Conservation (phyloP, 2,329 filamentous ascomycete genomes). For the Alternaria panax region DNA sequence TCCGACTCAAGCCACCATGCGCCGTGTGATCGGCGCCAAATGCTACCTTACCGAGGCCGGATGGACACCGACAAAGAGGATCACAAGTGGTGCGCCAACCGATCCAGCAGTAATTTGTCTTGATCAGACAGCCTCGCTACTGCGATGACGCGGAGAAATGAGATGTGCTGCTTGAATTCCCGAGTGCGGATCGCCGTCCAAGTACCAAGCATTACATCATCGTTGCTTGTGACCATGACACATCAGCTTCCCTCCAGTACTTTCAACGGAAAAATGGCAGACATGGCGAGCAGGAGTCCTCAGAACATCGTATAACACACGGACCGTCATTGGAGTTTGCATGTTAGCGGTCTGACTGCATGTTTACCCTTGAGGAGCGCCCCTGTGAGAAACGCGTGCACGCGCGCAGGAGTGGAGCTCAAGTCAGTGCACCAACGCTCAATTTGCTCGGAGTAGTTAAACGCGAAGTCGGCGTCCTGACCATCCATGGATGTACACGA, state of each 20-base stretch:
- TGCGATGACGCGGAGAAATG: conserved; percentile 30
- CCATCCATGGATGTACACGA: neutral
- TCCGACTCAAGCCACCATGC: conserved; percentile 26
- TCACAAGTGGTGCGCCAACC: conserved; percentile 29
- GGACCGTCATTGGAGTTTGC: conserved; percentile 2
- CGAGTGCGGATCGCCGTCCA: conserved; percentile 17
- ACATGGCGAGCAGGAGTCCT: neutral
- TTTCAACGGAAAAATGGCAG: neutral
- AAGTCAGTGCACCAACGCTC: conserved; percentile 14
- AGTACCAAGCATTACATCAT: conserved; percentile 33
- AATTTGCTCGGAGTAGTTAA: conserved; percentile 9
- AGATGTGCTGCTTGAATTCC: conserved; percentile 11
- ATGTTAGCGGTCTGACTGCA: conserved; percentile 11
- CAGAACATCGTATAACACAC: conserved; percentile 6
- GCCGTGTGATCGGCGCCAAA: conserved; percentile 39
- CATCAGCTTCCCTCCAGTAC: neutral
- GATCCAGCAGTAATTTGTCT: conserved; percentile 12
- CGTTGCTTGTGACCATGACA: conserved; percentile 6
- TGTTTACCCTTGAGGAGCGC: conserved; percentile 8
- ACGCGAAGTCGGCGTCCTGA: conserved; percentile 3
- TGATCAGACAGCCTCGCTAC: conserved; percentile 21
- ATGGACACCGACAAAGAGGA: conserved; percentile 36
- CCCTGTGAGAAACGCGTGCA: conserved; percentile 14
- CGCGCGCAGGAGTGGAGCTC: conserved; percentile 12
- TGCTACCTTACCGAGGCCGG: conserved; percentile 37